Percentiles rank a stretch among this genome's conserved stretches.
Conservation (phyloP, 108 stramenopile species). For the Bacterosira constricta region DNA sequence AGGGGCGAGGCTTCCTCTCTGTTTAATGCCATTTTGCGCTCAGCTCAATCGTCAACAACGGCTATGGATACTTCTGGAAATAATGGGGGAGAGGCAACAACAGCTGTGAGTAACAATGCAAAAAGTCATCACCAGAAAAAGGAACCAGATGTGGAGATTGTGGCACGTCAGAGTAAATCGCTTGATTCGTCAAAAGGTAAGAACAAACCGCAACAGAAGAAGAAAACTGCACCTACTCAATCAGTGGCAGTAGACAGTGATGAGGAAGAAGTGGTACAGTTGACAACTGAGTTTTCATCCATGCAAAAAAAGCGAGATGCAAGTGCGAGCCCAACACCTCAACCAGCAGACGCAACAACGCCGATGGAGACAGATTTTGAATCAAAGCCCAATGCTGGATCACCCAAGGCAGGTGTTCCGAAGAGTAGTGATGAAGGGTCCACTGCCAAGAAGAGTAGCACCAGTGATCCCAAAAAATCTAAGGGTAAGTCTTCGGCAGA, state of each 20-base stretch:
- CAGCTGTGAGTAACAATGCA: not conserved
- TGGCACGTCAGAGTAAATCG: conserved; percentile 1
- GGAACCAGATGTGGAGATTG: conserved; percentile 10
- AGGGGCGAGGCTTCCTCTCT: conserved; percentile 47
- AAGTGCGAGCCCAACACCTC: not conserved
- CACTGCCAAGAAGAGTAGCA: not conserved
- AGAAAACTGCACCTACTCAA: not conserved
- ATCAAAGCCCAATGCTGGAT: not conserved
- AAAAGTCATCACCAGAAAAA: not conserved
- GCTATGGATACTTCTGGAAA: not conserved
- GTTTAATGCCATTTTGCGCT: conserved; percentile 62
- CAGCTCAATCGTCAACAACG: conserved; percentile 37
- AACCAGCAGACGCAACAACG: not conserved
- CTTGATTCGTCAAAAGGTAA: not conserved
- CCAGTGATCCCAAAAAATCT: not conserved
- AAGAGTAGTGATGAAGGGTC: not conserved
- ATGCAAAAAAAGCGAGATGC: not conserved
- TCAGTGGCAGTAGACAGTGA: conserved; percentile 54
- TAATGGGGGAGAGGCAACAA: not conserved
- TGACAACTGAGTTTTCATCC: conserved; percentile 67
- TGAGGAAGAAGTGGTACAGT: conserved; percentile 63
- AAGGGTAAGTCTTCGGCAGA: not conserved
- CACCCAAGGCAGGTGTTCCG: not conserved
- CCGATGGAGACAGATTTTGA: not conserved
- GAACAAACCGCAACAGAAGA: conserved; percentile 5